A percentile compares a stretch with the other conserved stretches of the same genome.
These are phyloP conservation scores for Zygosaccharomyces siamensis DNA, from an alignment of 805 yeast genomes.

Conservation along the genomic window DNA sequence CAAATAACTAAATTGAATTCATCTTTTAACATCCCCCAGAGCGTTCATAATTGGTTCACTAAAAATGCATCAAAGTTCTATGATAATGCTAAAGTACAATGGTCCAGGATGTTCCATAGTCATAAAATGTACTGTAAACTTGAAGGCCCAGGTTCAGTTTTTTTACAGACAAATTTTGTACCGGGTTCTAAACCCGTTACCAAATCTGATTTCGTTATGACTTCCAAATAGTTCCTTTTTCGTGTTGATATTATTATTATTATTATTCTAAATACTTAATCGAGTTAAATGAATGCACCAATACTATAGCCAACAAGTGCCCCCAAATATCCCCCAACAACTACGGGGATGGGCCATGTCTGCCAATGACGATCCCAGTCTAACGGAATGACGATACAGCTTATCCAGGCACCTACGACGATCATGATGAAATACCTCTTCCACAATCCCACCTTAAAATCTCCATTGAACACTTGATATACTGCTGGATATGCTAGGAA, in stretches of 20 bases:
- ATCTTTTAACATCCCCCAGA: slow-evolving; percentile 8
- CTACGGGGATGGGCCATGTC: slow-evolving; percentile 85
- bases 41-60: slow-evolving; percentile 4
- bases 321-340: slow-evolving; percentile 77
- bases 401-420: slow-evolving; percentile 78
- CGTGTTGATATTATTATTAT: slow-evolving; percentile 2
- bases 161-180: slow-evolving; percentile 24
- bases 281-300: slow-evolving; percentile 31
- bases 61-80: slow-evolving; percentile 7
- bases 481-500: slow-evolving; percentile 59
- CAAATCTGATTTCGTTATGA: slow-evolving; percentile 12
- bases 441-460: slow-evolving; percentile 44
- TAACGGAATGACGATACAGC: slow-evolving; percentile 88
- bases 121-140: slow-evolving; percentile 24
- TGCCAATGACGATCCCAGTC: slow-evolving; percentile 99
- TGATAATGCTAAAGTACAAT: slow-evolving; percentile 13
- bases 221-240: slow-evolving; percentile 1
- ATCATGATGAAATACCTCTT: slow-evolving; percentile 34
- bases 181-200: slow-evolving; percentile 13
- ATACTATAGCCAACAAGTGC: slow-evolving; percentile 53
- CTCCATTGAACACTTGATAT: slow-evolving; percentile 51
- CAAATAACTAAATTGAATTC: slow-evolving; percentile 7
- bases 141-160: slow-evolving; percentile 32
- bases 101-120: slow-evolving; percentile 14
- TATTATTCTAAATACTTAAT: slow-evolving; percentile 10